A percentile compares a stretch with the other conserved stretches of the same genome.
Conservation (phyloP, 2,329 filamentous ascomycete species). For the Triangularia verruculosa region DNA sequence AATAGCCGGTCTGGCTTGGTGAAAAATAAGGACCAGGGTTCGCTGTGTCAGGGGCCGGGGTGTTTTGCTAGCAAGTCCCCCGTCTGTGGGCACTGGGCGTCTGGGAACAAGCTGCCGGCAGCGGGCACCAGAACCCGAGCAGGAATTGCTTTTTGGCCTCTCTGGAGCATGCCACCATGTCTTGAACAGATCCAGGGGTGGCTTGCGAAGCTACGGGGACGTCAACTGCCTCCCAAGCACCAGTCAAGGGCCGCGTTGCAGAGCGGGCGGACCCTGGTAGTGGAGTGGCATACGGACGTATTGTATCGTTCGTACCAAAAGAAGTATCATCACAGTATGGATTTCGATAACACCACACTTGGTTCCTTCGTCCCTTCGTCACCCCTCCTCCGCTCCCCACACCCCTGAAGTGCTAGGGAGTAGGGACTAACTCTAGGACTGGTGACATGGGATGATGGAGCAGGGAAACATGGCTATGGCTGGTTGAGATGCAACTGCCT, state of each 20-base stretch:
- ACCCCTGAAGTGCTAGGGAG: constrained; percentile 12
- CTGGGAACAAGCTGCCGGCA: constrained; percentile 1
- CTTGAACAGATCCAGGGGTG: constrained; percentile 21
- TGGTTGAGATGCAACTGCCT: constrained; percentile 19
- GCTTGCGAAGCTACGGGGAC: constrained; percentile 18
- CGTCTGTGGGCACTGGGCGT: constrained; percentile 2
- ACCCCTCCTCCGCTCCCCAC: constrained; percentile 4
- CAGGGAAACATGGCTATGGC: constrained; percentile 10
- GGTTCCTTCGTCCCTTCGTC: not conserved
- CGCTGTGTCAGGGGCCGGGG: constrained; percentile 18
- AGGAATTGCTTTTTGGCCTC: not conserved
- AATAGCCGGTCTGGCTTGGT: constrained; percentile 14
- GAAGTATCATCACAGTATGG: not conserved
- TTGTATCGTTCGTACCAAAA: constrained; percentile 10
- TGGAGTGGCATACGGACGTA: constrained; percentile 5
- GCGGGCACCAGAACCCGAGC: constrained; percentile 4
- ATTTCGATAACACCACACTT: not conserved
- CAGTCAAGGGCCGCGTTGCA: not conserved
- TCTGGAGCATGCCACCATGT: not conserved
- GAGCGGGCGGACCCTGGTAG: not conserved
- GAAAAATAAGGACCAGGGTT: constrained; percentile 6
- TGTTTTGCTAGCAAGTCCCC: constrained; percentile 11
- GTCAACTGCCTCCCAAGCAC: constrained; percentile 5
- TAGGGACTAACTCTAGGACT: not conserved
- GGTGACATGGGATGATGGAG: constrained; percentile 7